These are phyloP conservation scores for Leptographium radiaticola DNA, from an alignment of 2,329 filamentous ascomycete species.

Conservation along the genomic window DNA sequence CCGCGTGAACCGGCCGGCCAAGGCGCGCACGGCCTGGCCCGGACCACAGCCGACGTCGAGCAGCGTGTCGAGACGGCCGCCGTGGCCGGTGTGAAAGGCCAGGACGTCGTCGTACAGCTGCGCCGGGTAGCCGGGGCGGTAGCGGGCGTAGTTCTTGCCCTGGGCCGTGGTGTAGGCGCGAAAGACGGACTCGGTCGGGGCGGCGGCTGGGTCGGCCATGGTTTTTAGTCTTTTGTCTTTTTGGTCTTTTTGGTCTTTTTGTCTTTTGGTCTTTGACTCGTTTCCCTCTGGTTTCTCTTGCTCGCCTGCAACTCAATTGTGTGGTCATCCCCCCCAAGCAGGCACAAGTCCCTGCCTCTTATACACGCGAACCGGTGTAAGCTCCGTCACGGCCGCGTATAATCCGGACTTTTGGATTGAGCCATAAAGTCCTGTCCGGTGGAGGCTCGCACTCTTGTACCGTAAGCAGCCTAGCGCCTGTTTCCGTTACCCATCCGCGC, in stretches of 20 bases:
- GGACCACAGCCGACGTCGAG: slow-evolving; percentile 47
- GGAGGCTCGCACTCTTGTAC: not conserved
- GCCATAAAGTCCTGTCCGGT: not conserved
- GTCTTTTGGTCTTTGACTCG: too few relatives aligned
- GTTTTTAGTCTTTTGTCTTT: not conserved
- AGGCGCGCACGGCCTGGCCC: slow-evolving; percentile 30
- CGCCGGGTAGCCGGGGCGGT: slow-evolving; percentile 28
- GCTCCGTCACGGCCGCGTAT: not conserved
- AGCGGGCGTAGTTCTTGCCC: slow-evolving; percentile 28
- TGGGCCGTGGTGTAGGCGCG: slow-evolving; percentile 28
- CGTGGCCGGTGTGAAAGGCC: slow-evolving; percentile 30
- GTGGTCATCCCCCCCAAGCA: too few relatives aligned
- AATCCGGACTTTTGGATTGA: not conserved
- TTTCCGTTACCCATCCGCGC: not conserved
- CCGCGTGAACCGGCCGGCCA: slow-evolving; percentile 31
- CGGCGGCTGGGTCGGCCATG: not conserved
- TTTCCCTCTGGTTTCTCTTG: not conserved
- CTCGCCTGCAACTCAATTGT: too few relatives aligned
- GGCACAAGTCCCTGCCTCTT: not conserved
- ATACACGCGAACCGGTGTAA: not conserved
- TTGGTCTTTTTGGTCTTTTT: not conserved
- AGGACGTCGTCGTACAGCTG: slow-evolving; percentile 33
- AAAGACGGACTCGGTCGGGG: slow-evolving; percentile 27
- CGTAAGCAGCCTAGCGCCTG: not conserved
- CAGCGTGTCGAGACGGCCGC: slow-evolving; percentile 27